Conservation (phyloP, 306 rosid genomes). For the Vicia faba region DNA sequence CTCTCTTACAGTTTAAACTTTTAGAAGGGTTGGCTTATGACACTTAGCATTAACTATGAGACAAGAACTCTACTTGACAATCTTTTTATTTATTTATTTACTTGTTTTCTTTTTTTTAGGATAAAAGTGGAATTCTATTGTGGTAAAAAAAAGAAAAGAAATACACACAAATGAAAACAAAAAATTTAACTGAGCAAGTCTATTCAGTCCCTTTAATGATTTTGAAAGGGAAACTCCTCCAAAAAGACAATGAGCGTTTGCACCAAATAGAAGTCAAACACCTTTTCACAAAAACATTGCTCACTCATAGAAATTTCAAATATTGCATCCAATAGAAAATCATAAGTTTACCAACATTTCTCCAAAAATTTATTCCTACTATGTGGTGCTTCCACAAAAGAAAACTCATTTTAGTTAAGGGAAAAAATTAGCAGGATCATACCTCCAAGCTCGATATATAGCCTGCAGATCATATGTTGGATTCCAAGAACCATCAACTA, state of each 20-base stretch:
- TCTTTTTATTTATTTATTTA: background rate
- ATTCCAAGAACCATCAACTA: slow-evolving; percentile 99
- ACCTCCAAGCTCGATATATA: slow-evolving; percentile 99
- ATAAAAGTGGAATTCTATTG: background rate
- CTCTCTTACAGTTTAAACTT: background rate
- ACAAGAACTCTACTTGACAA: background rate
- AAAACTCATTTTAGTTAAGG: background rate
- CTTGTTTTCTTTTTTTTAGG: background rate
- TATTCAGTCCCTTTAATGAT: background rate
- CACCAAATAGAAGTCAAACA: background rate
- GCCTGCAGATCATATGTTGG: slow-evolving; percentile 99
- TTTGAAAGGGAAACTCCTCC: background rate
- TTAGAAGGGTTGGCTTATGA: background rate
- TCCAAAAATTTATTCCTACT: slow-evolving; percentile 13
- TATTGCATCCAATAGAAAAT: slow-evolving; percentile 11
- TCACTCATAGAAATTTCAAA: background rate
- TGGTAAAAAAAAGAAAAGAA: slow-evolving; percentile 2
- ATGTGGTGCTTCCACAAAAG: slow-evolving; percentile 5
- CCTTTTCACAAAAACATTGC: background rate
- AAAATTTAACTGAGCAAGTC: background rate
- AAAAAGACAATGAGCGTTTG: slow-evolving; percentile 5
- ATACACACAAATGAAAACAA: background rate
- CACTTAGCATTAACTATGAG: background rate
- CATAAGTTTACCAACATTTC: slow-evolving; percentile 7
- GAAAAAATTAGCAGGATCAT: slow-evolving; percentile 28